Evolutionary conservation across 352 stramenopile genomes (phyloP).

Genomic region (Phytophthora citricola): DNA sequence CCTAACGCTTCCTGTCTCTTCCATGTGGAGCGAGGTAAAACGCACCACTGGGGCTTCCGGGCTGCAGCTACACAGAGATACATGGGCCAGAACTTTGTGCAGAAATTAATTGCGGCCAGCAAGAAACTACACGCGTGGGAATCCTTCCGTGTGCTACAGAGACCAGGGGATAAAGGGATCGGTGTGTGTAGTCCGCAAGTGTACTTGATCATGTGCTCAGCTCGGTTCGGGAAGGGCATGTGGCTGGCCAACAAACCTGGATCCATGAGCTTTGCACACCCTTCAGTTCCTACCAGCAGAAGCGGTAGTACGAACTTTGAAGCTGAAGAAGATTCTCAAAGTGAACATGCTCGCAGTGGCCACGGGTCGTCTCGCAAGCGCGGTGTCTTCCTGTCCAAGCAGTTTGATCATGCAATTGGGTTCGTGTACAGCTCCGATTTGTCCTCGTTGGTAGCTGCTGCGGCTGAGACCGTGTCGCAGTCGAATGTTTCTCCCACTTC

Average conservation of each 20-base stretch:
- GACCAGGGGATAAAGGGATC: constrained; percentile 29
- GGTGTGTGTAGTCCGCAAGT: constrained; percentile 38
- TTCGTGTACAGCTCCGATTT: constrained; percentile 78
- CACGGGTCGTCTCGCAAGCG: constrained; percentile 15
- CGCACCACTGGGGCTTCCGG: constrained; percentile 84
- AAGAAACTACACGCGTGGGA: constrained; percentile 82
- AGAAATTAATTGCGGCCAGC: constrained; percentile 57
- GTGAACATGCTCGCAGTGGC: constrained; percentile 21
- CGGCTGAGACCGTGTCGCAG: constrained; percentile 9
- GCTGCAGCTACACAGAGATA: constrained; percentile 67
- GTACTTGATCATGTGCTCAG: constrained; percentile 79
- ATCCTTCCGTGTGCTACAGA: constrained; percentile 71
- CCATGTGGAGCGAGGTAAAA: constrained; percentile 72
- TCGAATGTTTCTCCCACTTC: constrained; percentile 8
- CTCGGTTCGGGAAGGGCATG: constrained; percentile 85
- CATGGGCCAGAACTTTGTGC: constrained; percentile 81
- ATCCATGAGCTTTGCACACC: constrained; percentile 21
- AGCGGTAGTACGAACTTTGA: constrained; percentile 23
- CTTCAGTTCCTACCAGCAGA: constrained; percentile 24
- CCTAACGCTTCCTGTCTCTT: constrained; percentile 80
- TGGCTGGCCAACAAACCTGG: constrained; percentile 64
- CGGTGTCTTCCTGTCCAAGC: constrained; percentile 71
- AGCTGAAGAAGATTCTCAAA: constrained; percentile 23
- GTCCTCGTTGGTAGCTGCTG: constrained; percentile 46
- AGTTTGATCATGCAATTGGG: constrained; percentile 70